A percentile compares a stretch with the other conserved stretches of the same genome.
Evolutionary conservation across 495 filamentous ascomycete species (phyloP).

Genomic region (Penicillium odoratum): DNA sequence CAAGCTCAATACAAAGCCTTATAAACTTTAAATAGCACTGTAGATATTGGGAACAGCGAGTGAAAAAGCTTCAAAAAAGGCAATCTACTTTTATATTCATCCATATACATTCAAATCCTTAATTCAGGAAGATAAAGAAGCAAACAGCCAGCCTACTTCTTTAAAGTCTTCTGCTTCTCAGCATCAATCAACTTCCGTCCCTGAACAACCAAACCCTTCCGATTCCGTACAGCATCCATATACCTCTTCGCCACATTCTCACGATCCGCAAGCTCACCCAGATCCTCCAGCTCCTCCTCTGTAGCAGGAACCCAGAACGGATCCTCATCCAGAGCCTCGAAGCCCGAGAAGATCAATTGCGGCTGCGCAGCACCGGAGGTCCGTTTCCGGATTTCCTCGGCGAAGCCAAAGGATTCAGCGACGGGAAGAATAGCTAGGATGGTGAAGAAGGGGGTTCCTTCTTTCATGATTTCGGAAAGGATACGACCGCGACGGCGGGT

Average conservation of each 20-base stretch:
- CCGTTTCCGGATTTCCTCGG: slow-evolving; percentile 91
- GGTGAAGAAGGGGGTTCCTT: slow-evolving; percentile 94
- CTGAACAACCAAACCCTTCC: slow-evolving; percentile 86
- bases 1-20: too few species aligned
- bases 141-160: slow-evolving; percentile 58
- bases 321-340: slow-evolving; percentile 86
- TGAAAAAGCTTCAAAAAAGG: slow-evolving; percentile 4
- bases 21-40: too few species aligned
- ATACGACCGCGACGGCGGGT: slow-evolving; percentile 89
- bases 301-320: slow-evolving; percentile 97
- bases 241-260: slow-evolving; percentile 97
- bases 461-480: slow-evolving; percentile 85
- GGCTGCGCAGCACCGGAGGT: slow-evolving; percentile 89
- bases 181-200: slow-evolving; percentile 83
- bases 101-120: slow-evolving; percentile 3
- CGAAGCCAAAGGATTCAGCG: slow-evolving; percentile 93
- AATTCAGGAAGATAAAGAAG: background rate
- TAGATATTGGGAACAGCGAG: background rate
- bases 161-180: slow-evolving; percentile 98
- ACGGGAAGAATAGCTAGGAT: slow-evolving; percentile 85
- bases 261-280: slow-evolving; percentile 86
- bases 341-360: slow-evolving; percentile 90
- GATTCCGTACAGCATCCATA: slow-evolving; percentile 80
- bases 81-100: background rate
- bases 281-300: slow-evolving; percentile 94